Conservation (phyloP, 495 filamentous ascomycete genomes). For the Thermochaetoides thermophila region DNA sequence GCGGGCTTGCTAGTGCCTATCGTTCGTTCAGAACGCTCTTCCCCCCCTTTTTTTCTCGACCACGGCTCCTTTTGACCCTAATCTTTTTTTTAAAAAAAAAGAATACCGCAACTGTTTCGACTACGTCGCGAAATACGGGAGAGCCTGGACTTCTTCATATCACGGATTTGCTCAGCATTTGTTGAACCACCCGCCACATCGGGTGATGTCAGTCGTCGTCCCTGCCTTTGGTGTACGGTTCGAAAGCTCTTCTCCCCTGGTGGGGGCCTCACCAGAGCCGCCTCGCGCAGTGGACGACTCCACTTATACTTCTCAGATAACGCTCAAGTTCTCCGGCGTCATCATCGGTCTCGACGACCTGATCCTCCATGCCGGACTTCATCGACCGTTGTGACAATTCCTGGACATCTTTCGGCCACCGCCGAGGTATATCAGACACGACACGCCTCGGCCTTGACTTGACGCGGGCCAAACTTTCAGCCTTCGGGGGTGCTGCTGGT, state of each 20-base stretch:
- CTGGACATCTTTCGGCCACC: constrained; percentile 40
- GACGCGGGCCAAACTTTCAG: constrained; percentile 50
- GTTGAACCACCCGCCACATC: constrained; percentile 5
- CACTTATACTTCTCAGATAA: too few relatives aligned
- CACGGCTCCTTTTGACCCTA: too few relatives aligned
- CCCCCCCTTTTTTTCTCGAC: too few relatives aligned
- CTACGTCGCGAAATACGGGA: neutral
- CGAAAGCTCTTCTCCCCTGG: constrained; percentile 13
- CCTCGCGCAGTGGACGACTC: constrained; percentile 8
- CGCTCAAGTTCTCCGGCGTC: constrained; percentile 14
- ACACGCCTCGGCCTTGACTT: constrained; percentile 56
- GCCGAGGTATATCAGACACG: constrained; percentile 47
- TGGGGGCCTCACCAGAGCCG: constrained; percentile 9
- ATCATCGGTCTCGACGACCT: constrained; percentile 11
- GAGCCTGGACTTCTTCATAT: neutral
- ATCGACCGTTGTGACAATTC: constrained; percentile 28
- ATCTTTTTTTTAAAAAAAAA: too few relatives aligned
- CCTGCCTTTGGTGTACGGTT: constrained; percentile 13
- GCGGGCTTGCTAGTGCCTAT: too few relatives aligned
- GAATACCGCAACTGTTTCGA: too few relatives aligned
- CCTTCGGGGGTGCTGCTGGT: constrained; percentile 49
- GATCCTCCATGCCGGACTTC: constrained; percentile 35
- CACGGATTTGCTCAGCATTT: constrained; percentile 2
- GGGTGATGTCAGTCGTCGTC: constrained; percentile 18
- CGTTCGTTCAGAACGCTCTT: too few relatives aligned